Evolutionary conservation across 106 monocot species (phyloP), one percentile per base, ranked within the genome.

Genomic region (Narthecium ossifragum): DNA sequence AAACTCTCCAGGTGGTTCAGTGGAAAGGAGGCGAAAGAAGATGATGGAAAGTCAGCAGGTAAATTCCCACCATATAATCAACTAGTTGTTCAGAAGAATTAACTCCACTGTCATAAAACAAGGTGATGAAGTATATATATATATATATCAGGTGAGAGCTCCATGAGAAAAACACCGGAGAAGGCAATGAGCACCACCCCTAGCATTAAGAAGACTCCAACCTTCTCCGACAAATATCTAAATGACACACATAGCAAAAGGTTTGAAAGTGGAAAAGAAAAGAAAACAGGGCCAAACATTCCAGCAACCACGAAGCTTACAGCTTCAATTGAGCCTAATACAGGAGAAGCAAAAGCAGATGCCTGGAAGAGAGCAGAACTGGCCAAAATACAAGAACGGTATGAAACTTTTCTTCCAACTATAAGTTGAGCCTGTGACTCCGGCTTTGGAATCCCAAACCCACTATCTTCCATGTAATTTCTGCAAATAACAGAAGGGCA

Each of bases 1-100:
- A 79, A 62, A 52, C 47, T 79, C 29, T 40, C 65, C 20, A 78
- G 73, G 60, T 85, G 84, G 92, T 47, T 77, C 13, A 78, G 66
- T 60, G 60, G 26, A 29, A 74, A 73, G 60, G 70, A 84, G 15
- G 26, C 50, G 32, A 70, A 67, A 78, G 78, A 77, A 78, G 78
- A 77, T 36, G 78, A 76, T 51, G 40, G 48, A 14, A 63, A 46
- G 28, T 17, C 57, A 58, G 43, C 72, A 74, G 86, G 92, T 87
- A 66, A 6, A n/a, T 29, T 48, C 47, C 12, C 27, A 25, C 29
- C 23, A 27, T n/a, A 4, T 33, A 9, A 38, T 29, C 11, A 17
- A 28, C 30, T 38, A 33, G 22, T 6, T 38, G 49, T 58, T 31
- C n/a, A 15, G 18, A 10, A 6, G 4, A 5, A 31, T 49, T 31